Evolutionary conservation across 2,329 filamentous ascomycete genomes (phyloP).

Genomic region (Fusarium tanahbumbuense): DNA sequence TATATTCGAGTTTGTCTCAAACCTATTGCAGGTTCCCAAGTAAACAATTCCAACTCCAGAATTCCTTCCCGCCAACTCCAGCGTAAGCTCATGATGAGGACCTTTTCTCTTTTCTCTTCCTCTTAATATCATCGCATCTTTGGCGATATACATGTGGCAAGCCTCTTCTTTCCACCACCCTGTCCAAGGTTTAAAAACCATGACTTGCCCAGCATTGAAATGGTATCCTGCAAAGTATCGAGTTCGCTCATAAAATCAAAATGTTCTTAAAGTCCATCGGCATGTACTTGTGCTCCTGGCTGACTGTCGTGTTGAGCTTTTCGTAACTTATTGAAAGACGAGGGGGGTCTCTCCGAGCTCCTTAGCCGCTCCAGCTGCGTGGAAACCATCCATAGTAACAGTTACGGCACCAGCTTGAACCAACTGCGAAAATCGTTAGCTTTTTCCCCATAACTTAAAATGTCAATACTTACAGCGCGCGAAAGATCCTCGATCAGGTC

Average conservation of each 20-base stretch:
- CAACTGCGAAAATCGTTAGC: constrained; percentile 65
- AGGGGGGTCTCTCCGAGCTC: constrained; percentile 50
- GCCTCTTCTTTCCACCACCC: constrained; percentile 1
- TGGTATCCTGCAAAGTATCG: constrained; percentile 15
- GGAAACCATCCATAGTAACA: constrained; percentile 84
- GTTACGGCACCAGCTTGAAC: constrained; percentile 95
- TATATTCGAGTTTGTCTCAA: constrained; percentile 33
- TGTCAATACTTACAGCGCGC: constrained; percentile 78
- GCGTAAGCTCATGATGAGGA: constrained; percentile 40
- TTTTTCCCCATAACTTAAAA: background rate
- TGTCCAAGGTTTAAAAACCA: background rate
- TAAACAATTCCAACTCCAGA: constrained; percentile 39
- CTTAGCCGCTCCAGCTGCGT: constrained; percentile 63
- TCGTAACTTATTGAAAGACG: constrained; percentile 30
- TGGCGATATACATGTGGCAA: background rate
- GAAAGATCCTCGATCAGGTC: constrained; percentile 94
- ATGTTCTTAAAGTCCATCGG: background rate
- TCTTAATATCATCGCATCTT: constrained; percentile 10
- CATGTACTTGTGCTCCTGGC: background rate
- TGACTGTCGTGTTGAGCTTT: background rate
- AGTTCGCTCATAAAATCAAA: constrained; percentile 39
- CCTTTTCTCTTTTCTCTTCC: constrained; percentile 16
- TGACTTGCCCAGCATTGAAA: constrained; percentile 7
- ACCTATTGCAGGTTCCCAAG: constrained; percentile 25
- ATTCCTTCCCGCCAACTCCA: constrained; percentile 41